Conservation (phyloP, 352 stramenopile species). For the Pythium rishiriense region DNA sequence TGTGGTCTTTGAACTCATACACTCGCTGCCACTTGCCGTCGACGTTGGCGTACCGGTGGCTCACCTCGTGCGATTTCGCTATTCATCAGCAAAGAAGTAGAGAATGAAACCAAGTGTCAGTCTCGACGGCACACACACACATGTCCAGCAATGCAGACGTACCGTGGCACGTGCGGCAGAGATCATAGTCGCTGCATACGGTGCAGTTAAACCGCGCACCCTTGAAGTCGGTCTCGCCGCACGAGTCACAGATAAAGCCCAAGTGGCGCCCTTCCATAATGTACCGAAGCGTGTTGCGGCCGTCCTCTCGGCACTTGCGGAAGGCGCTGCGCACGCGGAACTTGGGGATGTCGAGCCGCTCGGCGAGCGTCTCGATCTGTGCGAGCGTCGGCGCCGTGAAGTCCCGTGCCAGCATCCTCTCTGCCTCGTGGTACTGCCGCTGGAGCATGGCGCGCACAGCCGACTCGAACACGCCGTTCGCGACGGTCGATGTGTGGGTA, state of each 20-base stretch:
- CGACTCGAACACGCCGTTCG: slow-evolving; percentile 28
- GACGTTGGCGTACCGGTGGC: slow-evolving; percentile 76
- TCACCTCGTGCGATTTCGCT: slow-evolving; percentile 62
- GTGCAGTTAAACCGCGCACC: slow-evolving; percentile 74
- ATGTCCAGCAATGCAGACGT: slow-evolving; percentile 19
- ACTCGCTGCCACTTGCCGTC: slow-evolving; percentile 81
- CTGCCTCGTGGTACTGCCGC: slow-evolving; percentile 41
- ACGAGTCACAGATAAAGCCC: slow-evolving; percentile 83
- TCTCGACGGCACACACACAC: background rate
- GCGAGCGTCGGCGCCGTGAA: slow-evolving; percentile 46
- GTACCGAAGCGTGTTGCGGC: slow-evolving; percentile 59
- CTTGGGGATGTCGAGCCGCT: slow-evolving; percentile 76
- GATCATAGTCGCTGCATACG: slow-evolving; percentile 77
- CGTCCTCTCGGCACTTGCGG: slow-evolving; percentile 75
- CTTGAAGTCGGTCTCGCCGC: slow-evolving; percentile 77
- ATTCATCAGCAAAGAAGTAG: background rate
- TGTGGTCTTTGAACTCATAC: slow-evolving; percentile 76
- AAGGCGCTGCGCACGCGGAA: slow-evolving; percentile 81
- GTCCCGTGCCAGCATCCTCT: slow-evolving; percentile 32
- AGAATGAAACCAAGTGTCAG: background rate
- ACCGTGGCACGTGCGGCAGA: slow-evolving; percentile 69
- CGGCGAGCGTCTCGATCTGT: slow-evolving; percentile 59
- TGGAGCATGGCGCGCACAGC: slow-evolving; percentile 39
- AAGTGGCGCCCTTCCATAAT: slow-evolving; percentile 84
- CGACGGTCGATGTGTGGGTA: slow-evolving; percentile 20